Evolutionary conservation across 2,329 filamentous ascomycete genomes (phyloP).

Genomic region (Basipetospora chlamydospora): DNA sequence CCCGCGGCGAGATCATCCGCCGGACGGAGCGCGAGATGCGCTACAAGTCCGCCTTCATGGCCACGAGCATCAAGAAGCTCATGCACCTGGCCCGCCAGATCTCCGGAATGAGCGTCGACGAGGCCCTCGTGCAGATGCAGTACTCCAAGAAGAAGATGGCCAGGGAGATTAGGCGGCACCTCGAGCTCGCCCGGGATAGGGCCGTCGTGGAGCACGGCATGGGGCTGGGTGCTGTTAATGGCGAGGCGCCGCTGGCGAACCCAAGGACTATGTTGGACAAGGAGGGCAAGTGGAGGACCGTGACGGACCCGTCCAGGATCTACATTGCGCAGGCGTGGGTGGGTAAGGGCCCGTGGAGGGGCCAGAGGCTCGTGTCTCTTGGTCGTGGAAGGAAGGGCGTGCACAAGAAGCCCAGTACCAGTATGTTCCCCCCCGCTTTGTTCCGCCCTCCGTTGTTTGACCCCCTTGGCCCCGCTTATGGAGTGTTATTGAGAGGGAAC

Average conservation of each 20-base stretch:
- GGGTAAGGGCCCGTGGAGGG: constrained; percentile 53
- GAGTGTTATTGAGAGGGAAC: neutral
- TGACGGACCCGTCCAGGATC: constrained; percentile 63
- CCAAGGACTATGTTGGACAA: constrained; percentile 51
- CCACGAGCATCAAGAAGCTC: constrained; percentile 86
- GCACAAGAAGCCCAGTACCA: constrained; percentile 58
- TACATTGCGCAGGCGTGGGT: constrained; percentile 94
- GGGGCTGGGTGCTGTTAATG: constrained; percentile 46
- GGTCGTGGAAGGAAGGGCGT: constrained; percentile 58
- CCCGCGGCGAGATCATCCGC: constrained; percentile 51
- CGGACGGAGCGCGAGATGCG: constrained; percentile 41
- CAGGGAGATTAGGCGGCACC: constrained; percentile 60
- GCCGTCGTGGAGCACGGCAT: constrained; percentile 73
- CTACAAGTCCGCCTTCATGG: constrained; percentile 55
- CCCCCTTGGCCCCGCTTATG: neutral
- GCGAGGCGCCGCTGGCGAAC: constrained; percentile 18
- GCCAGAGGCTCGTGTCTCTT: constrained; percentile 49
- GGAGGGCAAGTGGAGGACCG: constrained; percentile 55
- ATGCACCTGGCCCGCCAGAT: constrained; percentile 77
- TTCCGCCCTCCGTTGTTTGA: neutral
- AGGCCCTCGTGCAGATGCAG: constrained; percentile 87
- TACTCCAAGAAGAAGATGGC: constrained; percentile 92
- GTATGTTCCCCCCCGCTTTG: constrained; percentile 34
- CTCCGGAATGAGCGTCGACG: constrained; percentile 80
- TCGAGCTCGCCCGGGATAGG: constrained; percentile 68